A percentile compares a stretch with the other conserved stretches of the same genome.
Conservation (phyloP, 2,329 filamentous ascomycete species). For the Nigrograna mackinnonii region DNA sequence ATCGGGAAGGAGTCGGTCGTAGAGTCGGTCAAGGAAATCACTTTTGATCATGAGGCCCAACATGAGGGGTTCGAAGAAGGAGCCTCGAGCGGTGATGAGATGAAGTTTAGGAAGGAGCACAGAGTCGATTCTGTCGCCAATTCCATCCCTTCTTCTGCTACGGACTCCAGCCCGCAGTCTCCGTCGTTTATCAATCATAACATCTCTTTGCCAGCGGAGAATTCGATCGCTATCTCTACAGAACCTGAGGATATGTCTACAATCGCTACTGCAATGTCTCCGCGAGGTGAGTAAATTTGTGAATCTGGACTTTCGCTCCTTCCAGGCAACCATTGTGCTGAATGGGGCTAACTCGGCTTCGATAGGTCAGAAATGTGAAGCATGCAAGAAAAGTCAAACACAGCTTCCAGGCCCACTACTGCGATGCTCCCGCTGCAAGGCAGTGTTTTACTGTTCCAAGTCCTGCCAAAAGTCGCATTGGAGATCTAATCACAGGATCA, state of each 20-base stretch:
- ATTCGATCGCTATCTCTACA: slow-evolving; percentile 1
- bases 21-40: slow-evolving; percentile 21
- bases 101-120: not conserved
- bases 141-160: not conserved
- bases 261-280: not conserved
- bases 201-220: not conserved
- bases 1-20: slow-evolving; percentile 25
- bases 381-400: slow-evolving; percentile 17
- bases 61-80: slow-evolving; percentile 13
- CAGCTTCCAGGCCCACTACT: slow-evolving; percentile 18
- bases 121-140: slow-evolving; percentile 4
- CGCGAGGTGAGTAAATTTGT: slow-evolving; percentile 1
- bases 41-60: slow-evolving; percentile 2
- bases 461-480: slow-evolving; percentile 58
- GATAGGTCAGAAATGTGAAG: too few relatives aligned
- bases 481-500: too few relatives aligned
- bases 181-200: not conserved
- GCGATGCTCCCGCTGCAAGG: slow-evolving; percentile 54
- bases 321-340: not conserved
- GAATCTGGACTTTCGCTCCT: slow-evolving; percentile 1
- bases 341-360: too few relatives aligned
- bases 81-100: too few relatives aligned
- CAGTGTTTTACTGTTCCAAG: slow-evolving; percentile 54
- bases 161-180: not conserved
- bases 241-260: not conserved